Base-by-base conservation (phyloP, 768 basidiomycete species). In the Sarcodon aspratus region DNA sequence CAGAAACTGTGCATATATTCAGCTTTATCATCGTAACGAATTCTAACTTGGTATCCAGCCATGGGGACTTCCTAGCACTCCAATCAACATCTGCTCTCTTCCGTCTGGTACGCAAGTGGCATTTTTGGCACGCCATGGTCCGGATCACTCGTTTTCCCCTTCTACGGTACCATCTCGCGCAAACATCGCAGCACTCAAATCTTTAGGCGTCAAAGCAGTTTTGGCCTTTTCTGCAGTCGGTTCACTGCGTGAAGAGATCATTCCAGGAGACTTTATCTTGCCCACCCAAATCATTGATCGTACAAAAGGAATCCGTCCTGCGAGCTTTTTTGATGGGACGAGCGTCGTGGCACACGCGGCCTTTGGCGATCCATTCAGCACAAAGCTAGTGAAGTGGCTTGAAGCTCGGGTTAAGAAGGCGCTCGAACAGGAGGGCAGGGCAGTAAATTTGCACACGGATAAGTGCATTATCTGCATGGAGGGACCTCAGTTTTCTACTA, bases 221-320 rank as follows among this genome's bases (percentile, higher is more conserved):
- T 71, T 98, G 55, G 92, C 93, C 7, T 98, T 98, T 74, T 88
- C 85, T 35, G 94, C 95, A 13, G 95, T 98, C 42, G 95, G 95
- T 27, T 93, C 89, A 8, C 75, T 99, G 9, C 78, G 91, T 38
- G 95, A 99, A 63, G 92, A 96, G 59, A 89, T 97, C 64, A 63
- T 79, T 33, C 93, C 93, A 0, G 93, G 95, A 21, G 80, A 91
- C 52, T 92, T 97, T 64, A 73, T 78, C 47, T 77, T 98, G 38
- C 93, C 94, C 1, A 72, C 75, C 33, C 94, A 97, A 66, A 85
- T 97, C 69, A 97, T 98, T 64, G 95, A 98, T 64, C 78, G 95
- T 47, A 97, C 94, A 21, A 97, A 97, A 67, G 91, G 93, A 9
- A 70, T 95, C 36, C 79, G 95, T n/a, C 82, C 85, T 0, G 74